These are phyloP conservation scores for Solanum hybrid DNA, from an alignment of 305 asterid species.

Conservation along the genomic window DNA sequence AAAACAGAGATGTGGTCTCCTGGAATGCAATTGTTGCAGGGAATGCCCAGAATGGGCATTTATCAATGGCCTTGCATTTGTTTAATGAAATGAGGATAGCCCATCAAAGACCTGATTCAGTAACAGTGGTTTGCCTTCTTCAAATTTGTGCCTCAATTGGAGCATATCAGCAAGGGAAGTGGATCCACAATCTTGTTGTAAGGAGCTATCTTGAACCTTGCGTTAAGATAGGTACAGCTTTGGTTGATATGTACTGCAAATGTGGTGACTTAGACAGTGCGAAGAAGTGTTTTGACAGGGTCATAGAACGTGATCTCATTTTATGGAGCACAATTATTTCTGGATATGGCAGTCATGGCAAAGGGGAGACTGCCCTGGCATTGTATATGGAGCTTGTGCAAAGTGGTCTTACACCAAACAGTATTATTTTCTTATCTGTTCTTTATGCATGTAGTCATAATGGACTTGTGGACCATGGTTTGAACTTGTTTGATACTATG, in stretches of 20 bases:
- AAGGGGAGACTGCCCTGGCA: slow-evolving; percentile 56
- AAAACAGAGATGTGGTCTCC: slow-evolving; percentile 55
- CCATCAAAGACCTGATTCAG: slow-evolving; percentile 47
- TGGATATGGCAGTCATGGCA: slow-evolving; percentile 72
- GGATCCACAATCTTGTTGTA: slow-evolving; percentile 59
- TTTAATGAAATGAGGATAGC: slow-evolving; percentile 58
- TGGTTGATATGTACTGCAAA: slow-evolving; percentile 83
- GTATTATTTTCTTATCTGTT: slow-evolving; percentile 45
- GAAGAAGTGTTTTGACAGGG: slow-evolving; percentile 52
- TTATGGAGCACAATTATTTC: slow-evolving; percentile 72
- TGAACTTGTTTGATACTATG: slow-evolving; percentile 64
- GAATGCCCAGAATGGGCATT: slow-evolving; percentile 51
- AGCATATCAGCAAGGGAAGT: slow-evolving; percentile 72
- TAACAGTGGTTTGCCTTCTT: slow-evolving; percentile 65
- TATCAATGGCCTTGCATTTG: slow-evolving; percentile 33
- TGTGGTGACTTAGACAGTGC: slow-evolving; percentile 64
- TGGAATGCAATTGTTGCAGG: slow-evolving; percentile 78
- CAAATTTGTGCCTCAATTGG: slow-evolving; percentile 76
- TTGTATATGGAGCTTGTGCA: slow-evolving; percentile 41
- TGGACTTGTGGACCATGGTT: slow-evolving; percentile 61
- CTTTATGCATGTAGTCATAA: slow-evolving; percentile 71
- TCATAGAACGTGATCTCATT: slow-evolving; percentile 48
- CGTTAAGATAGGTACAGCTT: slow-evolving; percentile 52
- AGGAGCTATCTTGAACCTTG: slow-evolving; percentile 52
- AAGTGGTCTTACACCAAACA: slow-evolving; percentile 44